Conservation (phyloP, 768 basidiomycete genomes). For the Tulasnella sp. region DNA sequence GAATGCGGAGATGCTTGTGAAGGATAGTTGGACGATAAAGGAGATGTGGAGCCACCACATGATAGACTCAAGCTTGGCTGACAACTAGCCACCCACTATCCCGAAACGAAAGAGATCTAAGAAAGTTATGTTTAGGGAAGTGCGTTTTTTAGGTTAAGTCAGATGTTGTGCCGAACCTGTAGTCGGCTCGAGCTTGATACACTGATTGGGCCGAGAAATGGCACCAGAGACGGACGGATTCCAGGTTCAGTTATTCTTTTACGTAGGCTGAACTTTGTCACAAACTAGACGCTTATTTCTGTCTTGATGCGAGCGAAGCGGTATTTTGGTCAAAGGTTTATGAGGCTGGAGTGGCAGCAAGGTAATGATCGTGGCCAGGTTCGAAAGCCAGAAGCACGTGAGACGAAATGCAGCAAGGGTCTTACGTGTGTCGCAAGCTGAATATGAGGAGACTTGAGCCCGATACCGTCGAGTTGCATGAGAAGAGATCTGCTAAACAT, state of each 20-base stretch:
- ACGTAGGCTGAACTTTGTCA: no score
- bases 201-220: background rate
- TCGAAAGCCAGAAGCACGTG: no score
- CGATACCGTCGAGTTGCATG: no score
- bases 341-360: no score
- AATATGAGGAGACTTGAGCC: no score
- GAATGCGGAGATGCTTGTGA: background rate
- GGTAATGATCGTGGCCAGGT: no score
- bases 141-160: background rate
- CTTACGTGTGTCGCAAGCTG: no score
- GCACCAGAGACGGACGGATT: background rate
- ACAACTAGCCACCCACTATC: background rate
- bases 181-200: background rate
- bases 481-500: no score
- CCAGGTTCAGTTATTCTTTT: background rate
- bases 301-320: no score
- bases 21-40: background rate
- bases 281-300: no score
- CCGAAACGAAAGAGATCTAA: background rate
- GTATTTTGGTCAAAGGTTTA: no score
- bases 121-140: background rate
- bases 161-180: background rate
- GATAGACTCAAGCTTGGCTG: background rate
- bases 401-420: no score
- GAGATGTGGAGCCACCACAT: background rate